These are phyloP conservation scores for Paramecium biaurelia DNA, from an alignment of 73 alveolate species.

Conservation along the genomic window DNA sequence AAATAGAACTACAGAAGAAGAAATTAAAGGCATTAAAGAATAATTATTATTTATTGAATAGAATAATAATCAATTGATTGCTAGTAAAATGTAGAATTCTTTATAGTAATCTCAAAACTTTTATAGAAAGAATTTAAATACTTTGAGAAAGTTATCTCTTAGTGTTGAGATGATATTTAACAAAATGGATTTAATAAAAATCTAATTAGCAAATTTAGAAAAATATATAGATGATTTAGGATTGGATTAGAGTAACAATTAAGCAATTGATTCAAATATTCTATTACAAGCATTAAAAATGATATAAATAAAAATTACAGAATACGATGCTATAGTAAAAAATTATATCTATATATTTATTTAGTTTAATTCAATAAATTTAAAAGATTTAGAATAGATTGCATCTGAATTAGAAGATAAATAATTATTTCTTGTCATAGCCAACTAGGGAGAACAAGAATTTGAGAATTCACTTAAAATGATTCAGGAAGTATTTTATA, in stretches of 20 bases:
- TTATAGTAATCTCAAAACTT: background rate
- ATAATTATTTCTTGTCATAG: background rate
- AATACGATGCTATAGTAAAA: background rate
- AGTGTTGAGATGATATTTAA: background rate
- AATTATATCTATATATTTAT: background rate
- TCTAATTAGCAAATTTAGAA: background rate
- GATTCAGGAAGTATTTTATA: background rate
- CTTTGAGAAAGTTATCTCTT: background rate
- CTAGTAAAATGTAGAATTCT: background rate
- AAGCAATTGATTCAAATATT: background rate
- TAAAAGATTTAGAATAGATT: background rate
- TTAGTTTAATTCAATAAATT: background rate
- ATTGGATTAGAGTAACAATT: background rate
- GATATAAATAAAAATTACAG: background rate
- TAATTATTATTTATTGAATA: background rate
- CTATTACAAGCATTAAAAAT: background rate
- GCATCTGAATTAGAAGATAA: background rate
- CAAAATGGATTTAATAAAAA: background rate
- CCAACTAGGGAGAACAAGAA: background rate
- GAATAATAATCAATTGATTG: background rate
- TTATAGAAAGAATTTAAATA: background rate
- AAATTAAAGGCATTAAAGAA: background rate
- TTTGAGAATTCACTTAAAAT: background rate
- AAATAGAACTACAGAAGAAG: background rate
- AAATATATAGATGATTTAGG: conserved; percentile 12